Percentiles rank a stretch among this genome's conserved stretches.
phyloP scores from a whole-genome alignment of 108 stramenopile species.

The Pseudonitzschia delicatissima region DNA sequence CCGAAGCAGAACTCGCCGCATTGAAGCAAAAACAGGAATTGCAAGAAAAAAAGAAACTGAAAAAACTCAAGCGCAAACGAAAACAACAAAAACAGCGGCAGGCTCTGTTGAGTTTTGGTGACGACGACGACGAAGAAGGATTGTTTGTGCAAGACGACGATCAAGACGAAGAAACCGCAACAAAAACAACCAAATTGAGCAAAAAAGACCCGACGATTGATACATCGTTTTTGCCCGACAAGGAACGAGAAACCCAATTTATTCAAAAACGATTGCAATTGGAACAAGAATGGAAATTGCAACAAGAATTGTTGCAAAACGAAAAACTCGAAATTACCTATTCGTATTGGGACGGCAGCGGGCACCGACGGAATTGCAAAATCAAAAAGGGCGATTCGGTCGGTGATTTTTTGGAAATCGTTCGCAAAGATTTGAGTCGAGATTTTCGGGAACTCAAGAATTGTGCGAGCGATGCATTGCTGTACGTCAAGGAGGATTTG shows the following conservation, averaged over 20 bases:
- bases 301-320: constrained; percentile 75
- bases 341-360: constrained; percentile 97
- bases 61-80: constrained; percentile 37
- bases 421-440: constrained; percentile 66
- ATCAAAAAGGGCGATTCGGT: constrained; percentile 89
- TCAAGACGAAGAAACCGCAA: constrained; percentile 2
- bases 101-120: constrained; percentile 66
- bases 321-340: constrained; percentile 90
- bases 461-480: constrained; percentile 75
- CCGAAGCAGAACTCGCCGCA: constrained; percentile 9
- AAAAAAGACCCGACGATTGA: constrained; percentile 92
- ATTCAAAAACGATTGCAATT: constrained; percentile 57
- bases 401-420: constrained; percentile 84
- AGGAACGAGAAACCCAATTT: constrained; percentile 69
- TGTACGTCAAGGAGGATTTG: constrained; percentile 99
- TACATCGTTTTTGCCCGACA: constrained; percentile 91
- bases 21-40: constrained; percentile 7
- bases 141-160: constrained; percentile 16
- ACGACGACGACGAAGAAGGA: constrained; percentile 61
- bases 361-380: constrained; percentile 79
- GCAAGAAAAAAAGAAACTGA: constrained; percentile 26
- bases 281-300: constrained; percentile 79
- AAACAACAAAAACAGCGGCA: constrained; percentile 63
- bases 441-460: constrained; percentile 86
- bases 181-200: background rate